These are phyloP conservation scores for Aspergillus conjunctus DNA, from an alignment of 495 filamentous ascomycete genomes.

Conservation along the genomic window DNA sequence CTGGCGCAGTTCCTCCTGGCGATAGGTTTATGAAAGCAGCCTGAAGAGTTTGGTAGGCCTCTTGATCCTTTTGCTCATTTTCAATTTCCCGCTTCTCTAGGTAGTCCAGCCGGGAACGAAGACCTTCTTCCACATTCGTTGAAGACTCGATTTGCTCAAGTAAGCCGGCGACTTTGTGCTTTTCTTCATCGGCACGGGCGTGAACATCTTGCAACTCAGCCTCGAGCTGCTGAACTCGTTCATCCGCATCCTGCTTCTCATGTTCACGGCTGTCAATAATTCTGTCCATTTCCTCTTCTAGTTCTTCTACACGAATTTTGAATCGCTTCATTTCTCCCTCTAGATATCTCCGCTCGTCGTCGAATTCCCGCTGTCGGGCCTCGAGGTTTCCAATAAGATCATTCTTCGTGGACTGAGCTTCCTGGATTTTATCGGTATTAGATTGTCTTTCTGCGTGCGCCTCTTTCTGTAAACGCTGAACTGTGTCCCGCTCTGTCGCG, in stretches of 20 bases:
- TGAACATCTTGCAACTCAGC: constrained; percentile 66
- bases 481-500: constrained; percentile 60
- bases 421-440: constrained; percentile 69
- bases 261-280: constrained; percentile 80
- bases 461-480: constrained; percentile 59
- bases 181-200: constrained; percentile 58
- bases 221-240: constrained; percentile 67
- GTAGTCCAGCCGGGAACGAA: constrained; percentile 50
- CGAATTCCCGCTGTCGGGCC: constrained; percentile 84
- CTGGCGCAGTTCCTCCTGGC: constrained; percentile 55
- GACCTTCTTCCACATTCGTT: constrained; percentile 51
- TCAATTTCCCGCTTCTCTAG: constrained; percentile 50
- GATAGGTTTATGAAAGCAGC: constrained; percentile 64
- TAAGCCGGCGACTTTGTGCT: constrained; percentile 56
- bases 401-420: constrained; percentile 86
- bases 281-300: constrained; percentile 87
- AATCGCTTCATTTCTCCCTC: constrained; percentile 76
- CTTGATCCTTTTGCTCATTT: constrained; percentile 51
- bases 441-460: constrained; percentile 67
- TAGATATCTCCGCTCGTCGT: constrained; percentile 76
- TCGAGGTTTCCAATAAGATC: constrained; percentile 95
- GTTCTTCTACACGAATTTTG: constrained; percentile 76
- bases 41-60: constrained; percentile 58
- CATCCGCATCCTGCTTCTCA: constrained; percentile 68
- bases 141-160: constrained; percentile 55